Evolutionary conservation across 106 monocot genomes (phyloP), one percentile per base, ranked within the genome.

Genomic region (Apostasia ramifera): DNA sequence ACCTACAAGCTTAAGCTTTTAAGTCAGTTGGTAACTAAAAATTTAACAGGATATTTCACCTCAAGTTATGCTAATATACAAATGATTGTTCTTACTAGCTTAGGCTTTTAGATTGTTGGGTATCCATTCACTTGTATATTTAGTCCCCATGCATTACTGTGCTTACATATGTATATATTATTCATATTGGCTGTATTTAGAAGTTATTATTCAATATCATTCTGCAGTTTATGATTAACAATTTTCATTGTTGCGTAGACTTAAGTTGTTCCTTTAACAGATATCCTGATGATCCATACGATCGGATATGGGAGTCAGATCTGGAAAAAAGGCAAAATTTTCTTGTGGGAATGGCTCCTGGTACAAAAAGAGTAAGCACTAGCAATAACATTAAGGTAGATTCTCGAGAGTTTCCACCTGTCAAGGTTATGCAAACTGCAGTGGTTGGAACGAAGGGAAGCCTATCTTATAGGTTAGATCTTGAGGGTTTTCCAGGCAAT

Each of bases 341-440:
- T 70, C 76, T 84, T 66, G 84, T 84, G 8, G 80, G 73, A 45
- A 73, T 84, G 72, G 84, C 84, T 63, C 73, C 84, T 48, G 84
- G 84, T 11, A 84, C 84, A 48, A 61, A 46, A 73, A 84, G 73
- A 60, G 56, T 84, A 54, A 76, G 69, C 45, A 84, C 84, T 43
- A 66, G 3, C n/a, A 73, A 73, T 59, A 63, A 62, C 37, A 66
- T 84, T 66, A 73, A 55, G 8, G 61, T 66, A 1, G 41, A 67
- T n/a, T 39, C 45, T 37, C 44, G 60, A 10, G 84, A 84, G 60
- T 73, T 46, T 53, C 84, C 84, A 13, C 84, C 84, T 40, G n/a
- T 73, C 46, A 84, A 84, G 63, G 84, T 84, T 5, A 84, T 84
- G 84, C 80, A 84, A 61, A 84, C 84, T 8, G 84, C 84, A 59